phyloP scores from a whole-genome alignment of 371 early-diverging fungal species.

The Zychaea mexicana region DNA sequence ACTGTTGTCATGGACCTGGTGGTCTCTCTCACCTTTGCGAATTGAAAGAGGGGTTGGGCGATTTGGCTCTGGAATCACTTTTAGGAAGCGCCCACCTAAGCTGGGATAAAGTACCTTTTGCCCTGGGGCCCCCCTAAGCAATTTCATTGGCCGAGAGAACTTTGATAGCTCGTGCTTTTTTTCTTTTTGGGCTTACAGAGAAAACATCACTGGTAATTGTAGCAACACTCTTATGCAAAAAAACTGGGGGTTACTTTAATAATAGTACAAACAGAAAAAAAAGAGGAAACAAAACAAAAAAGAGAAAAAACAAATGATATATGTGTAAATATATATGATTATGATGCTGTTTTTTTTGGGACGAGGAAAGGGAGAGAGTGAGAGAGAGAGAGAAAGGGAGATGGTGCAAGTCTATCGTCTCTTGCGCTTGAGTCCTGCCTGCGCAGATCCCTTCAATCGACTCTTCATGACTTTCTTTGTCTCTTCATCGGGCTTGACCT shows the following conservation, averaged over 20 bases:
- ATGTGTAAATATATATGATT: no score
- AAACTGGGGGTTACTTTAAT: background rate
- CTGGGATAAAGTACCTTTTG: no score
- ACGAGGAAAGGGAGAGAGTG: background rate
- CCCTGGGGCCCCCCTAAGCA: no score
- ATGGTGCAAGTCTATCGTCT: constrained; percentile 24
- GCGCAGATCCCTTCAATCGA: constrained; percentile 45
- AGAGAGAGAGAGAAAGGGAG: constrained; percentile 2
- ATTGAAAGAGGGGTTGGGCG: constrained; percentile 1
- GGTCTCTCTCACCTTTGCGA: background rate
- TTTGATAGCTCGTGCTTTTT: no score
- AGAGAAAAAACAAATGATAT: background rate
- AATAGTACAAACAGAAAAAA: background rate
- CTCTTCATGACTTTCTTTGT: constrained; percentile 46
- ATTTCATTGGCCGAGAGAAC: no score
- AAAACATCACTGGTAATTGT: no score
- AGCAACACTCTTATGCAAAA: no score
- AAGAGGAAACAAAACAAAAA: background rate
- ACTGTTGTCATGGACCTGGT: background rate
- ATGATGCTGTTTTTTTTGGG: no score
- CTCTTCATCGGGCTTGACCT: constrained; percentile 66
- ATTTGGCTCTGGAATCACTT: background rate
- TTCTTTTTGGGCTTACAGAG: no score
- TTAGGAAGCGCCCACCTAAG: no score
- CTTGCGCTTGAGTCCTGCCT: constrained; percentile 40